These are phyloP conservation scores for Saccharomycopsis oosterbeekiorum DNA, from an alignment of 805 yeast genomes.

Conservation along the genomic window DNA sequence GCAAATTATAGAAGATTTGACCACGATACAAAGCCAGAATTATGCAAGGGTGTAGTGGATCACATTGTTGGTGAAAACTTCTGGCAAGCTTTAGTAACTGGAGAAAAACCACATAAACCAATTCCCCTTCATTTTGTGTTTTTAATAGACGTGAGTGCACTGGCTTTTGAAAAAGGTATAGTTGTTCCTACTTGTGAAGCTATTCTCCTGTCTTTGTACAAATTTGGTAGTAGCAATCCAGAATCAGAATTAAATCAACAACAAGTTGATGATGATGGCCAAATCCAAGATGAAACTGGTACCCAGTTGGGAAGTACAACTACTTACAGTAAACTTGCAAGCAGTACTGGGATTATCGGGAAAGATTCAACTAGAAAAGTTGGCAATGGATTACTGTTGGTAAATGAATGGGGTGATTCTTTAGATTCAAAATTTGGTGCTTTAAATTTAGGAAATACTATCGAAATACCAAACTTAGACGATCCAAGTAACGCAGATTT, in stretches of 20 bases:
- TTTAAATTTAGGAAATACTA: not conserved
- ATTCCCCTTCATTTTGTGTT: conserved; percentile 59
- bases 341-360: not conserved
- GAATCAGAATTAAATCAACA: not conserved
- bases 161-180: conserved; percentile 48
- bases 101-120: conserved; percentile 31
- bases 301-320: not conserved
- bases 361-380: not conserved
- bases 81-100: conserved; percentile 26
- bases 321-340: conserved; percentile 18
- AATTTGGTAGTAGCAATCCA: conserved; percentile 11
- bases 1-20: conserved; percentile 55
- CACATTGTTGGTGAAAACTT: conserved; percentile 67
- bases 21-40: conserved; percentile 57
- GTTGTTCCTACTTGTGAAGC: conserved; percentile 62
- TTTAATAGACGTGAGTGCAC: conserved; percentile 57
- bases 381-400: not conserved
- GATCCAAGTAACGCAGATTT: not conserved
- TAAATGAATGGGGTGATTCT: not conserved
- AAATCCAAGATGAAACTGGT: not conserved
- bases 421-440: not conserved
- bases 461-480: not conserved
- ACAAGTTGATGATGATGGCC: not conserved
- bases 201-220: conserved; percentile 43
- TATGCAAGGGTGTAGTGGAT: conserved; percentile 78